phyloP scores from a whole-genome alignment of 768 basidiomycete genomes.

The Leucogyrophana mollusca region DNA sequence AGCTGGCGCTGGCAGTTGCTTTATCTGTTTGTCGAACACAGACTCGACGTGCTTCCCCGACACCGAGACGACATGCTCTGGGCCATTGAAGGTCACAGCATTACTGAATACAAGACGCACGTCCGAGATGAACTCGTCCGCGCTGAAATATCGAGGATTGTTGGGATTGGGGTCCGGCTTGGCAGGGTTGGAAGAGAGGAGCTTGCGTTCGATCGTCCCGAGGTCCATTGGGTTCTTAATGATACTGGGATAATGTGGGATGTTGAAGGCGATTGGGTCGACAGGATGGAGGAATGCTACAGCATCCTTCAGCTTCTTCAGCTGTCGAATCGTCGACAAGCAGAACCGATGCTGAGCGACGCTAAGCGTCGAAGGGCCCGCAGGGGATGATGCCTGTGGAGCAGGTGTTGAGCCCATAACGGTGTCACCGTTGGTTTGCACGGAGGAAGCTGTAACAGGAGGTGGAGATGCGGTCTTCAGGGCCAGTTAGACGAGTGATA shows the following conservation, averaged over 20 bases:
- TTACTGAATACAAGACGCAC: conserved; percentile 89
- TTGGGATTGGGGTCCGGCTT: conserved; percentile 70
- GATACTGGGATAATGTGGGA: conserved; percentile 86
- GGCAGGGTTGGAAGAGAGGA: conserved; percentile 71
- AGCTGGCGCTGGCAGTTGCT: conserved; percentile 73
- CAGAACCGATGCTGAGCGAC: conserved; percentile 78
- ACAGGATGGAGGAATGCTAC: conserved; percentile 83
- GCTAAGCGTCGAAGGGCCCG: conserved; percentile 46
- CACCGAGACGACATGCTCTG: conserved; percentile 74
- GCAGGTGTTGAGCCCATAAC: conserved; percentile 10
- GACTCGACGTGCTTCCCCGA: conserved; percentile 83
- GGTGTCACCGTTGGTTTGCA: conserved; percentile 28
- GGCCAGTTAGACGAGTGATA: conserved; percentile 12
- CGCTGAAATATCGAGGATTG: conserved; percentile 74
- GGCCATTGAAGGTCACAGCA: conserved; percentile 89
- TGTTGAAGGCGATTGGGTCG: conserved; percentile 77
- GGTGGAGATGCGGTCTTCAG: conserved; percentile 76
- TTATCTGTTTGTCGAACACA: conserved; percentile 85
- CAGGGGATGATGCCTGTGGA: neutral
- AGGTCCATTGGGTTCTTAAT: conserved; percentile 95
- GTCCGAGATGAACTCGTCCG: conserved; percentile 82
- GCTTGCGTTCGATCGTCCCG: conserved; percentile 86
- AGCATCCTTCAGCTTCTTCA: conserved; percentile 88
- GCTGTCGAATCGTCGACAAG: conserved; percentile 67
- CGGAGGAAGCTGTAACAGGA: conserved; percentile 49